Conservation (phyloP, 73 alveolate genomes). For the Urostyla sp. region DNA sequence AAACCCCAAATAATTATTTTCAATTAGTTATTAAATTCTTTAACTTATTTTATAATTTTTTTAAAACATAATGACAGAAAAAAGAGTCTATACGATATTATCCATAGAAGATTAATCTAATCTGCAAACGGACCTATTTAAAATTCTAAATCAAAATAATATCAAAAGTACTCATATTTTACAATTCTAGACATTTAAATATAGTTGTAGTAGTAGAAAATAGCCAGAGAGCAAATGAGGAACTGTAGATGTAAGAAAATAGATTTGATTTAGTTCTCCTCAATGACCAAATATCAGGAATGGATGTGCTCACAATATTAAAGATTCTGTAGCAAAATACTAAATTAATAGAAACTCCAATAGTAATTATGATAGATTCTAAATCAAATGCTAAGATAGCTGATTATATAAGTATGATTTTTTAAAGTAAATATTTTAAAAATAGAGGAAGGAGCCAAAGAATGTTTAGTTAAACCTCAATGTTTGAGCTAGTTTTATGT, state of each 20-base stretch:
- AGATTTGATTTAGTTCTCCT: slow-evolving; percentile 81
- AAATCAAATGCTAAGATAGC: slow-evolving; percentile 73
- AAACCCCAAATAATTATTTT: no score
- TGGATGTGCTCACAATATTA: slow-evolving; percentile 89
- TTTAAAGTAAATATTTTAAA: background rate
- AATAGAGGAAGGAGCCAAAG: slow-evolving; percentile 80
- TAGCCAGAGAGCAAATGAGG: no score
- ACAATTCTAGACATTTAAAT: background rate
- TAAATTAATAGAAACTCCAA: slow-evolving; percentile 75
- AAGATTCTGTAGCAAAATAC: slow-evolving; percentile 74
- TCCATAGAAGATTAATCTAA: no score
- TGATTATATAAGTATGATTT: slow-evolving; percentile 63
- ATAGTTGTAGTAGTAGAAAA: no score
- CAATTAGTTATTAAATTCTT: no score
- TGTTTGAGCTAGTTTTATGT: slow-evolving; percentile 60
- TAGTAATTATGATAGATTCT: slow-evolving; percentile 86
- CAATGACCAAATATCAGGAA: slow-evolving; percentile 83
- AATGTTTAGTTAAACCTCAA: slow-evolving; percentile 87
- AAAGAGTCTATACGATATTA: slow-evolving; percentile 15
- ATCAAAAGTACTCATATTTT: no score
- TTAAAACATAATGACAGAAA: background rate
- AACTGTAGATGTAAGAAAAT: no score
- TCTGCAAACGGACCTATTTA: no score
- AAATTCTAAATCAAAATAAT: no score
- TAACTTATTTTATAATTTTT: no score